Base-by-base conservation (phyloP, 148 eudicot genomes). In the Dysphania ambrosioides region DNA sequence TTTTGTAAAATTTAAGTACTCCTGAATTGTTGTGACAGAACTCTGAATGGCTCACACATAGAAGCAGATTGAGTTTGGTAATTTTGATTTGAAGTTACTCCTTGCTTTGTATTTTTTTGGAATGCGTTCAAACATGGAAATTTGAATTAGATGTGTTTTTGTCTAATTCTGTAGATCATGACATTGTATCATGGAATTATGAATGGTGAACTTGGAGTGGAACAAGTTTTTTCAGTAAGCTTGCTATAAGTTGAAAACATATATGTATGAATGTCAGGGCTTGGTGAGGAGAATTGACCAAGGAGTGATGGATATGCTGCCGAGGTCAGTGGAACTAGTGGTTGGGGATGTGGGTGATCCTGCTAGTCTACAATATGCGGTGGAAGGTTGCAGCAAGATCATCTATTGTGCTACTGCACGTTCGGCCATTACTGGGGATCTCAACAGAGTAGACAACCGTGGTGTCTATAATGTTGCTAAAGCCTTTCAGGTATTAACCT, bases 331-430 rank as follows among this genome's bases (percentile, higher is more conserved):
- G 72, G 89, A 94, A 74, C 82, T 94, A 57, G 87, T 88, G 42
- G 82, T 83, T 56, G 98, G 98, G 57, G 98, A 94, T 84, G 98
- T 94, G 72, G 98, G 98, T 26, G 97, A 94, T 75, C 86, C 97
- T 67, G 71, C 79, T 38, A 82, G 85, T 27, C 87, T 94, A 75
- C 79, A 72, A 77, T 64, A 69, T 55, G 98, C 97, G 16, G 82
- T 91, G 7, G 86, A 87, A 76, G 92, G 93, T 70, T 94, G 96
- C 81, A 92, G 76, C 85, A 94, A 94, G 77, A 92, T 94, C 73
- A 92, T 94, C 12, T 94, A 88, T 67, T 92, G 98, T 74, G 98
- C 98, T 13, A 92, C 98, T 31, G 98, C 98, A 64, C 93, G 98
- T 34, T 94, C 98, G n/a, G 31, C 98, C 31, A 90, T 94, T 65